Evolutionary conservation across 2,329 filamentous ascomycete genomes (phyloP).

Genomic region (Trichoderma cornu-damae): DNA sequence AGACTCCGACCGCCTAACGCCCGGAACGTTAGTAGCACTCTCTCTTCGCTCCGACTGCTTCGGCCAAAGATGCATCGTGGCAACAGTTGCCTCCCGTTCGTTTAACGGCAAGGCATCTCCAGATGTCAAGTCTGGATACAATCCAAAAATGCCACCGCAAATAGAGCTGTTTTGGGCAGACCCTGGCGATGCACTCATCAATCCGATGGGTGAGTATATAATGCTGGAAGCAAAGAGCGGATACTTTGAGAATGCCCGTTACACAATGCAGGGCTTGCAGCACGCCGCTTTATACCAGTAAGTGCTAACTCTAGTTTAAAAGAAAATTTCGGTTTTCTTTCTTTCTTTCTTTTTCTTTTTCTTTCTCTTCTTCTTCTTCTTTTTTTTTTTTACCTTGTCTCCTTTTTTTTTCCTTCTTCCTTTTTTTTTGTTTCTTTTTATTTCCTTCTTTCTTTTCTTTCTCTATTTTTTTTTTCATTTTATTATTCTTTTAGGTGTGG

Average conservation of each 20-base stretch:
- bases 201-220: constrained; percentile 63
- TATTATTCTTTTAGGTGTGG: background rate
- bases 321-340: constrained; percentile 23
- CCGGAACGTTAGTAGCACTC: constrained; percentile 50
- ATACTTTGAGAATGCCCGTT: constrained; percentile 72
- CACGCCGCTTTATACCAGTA: constrained; percentile 50
- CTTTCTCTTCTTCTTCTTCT: background rate
- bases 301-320: too few relatives aligned
- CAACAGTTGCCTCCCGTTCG: constrained; percentile 65
- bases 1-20: constrained; percentile 47
- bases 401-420: background rate
- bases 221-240: constrained; percentile 73
- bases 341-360: background rate
- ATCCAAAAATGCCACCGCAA: constrained; percentile 48
- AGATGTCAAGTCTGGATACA: constrained; percentile 33
- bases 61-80: constrained; percentile 59
- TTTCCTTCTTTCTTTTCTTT: background rate
- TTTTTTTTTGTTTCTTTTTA: background rate
- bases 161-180: constrained; percentile 71
- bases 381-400: background rate
- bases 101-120: constrained; percentile 55
- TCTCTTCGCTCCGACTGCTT: constrained; percentile 57
- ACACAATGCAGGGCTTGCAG: constrained; percentile 70
- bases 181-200: constrained; percentile 55
- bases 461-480: background rate